Conservation (phyloP, 1,284 basidiomycete genomes). For the Leccinum variabile region DNA sequence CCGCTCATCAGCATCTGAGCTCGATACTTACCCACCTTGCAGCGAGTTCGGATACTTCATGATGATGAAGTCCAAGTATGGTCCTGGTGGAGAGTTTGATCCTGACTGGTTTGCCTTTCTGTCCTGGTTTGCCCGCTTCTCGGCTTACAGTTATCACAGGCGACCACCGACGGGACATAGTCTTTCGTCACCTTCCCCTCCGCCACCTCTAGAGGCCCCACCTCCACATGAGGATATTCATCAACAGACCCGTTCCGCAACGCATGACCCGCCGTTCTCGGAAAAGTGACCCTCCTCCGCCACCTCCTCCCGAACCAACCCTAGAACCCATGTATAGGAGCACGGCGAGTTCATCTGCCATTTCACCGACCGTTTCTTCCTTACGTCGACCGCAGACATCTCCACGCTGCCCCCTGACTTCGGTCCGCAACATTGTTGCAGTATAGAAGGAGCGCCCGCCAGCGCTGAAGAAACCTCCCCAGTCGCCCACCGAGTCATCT, state of each 20-base stretch:
- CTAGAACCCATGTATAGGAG: too few relatives aligned
- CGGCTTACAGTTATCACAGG: slow-evolving; percentile 35
- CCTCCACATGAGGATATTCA: slow-evolving; percentile 42
- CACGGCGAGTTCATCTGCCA: too few relatives aligned
- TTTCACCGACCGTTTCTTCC: too few relatives aligned
- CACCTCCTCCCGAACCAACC: slow-evolving; percentile 31
- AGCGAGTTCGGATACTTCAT: slow-evolving; percentile 72
- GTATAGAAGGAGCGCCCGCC: too few relatives aligned
- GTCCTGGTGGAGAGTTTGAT: slow-evolving; percentile 74
- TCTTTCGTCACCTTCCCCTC: slow-evolving; percentile 38
- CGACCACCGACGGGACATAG: slow-evolving; percentile 45
- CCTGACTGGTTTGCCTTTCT: slow-evolving; percentile 57
- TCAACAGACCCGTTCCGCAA: slow-evolving; percentile 41
- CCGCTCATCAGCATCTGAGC: neutral
- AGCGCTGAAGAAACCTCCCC: too few relatives aligned
- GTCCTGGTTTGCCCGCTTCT: neutral
- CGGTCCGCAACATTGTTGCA: too few relatives aligned
- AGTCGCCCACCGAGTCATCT: too few relatives aligned
- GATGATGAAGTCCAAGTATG: slow-evolving; percentile 66
- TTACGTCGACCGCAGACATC: too few relatives aligned
- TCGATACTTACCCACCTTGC: slow-evolving; percentile 13
- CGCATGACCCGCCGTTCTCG: slow-evolving; percentile 42
- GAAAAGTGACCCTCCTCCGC: slow-evolving; percentile 34
- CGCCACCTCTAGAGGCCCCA: slow-evolving; percentile 44
- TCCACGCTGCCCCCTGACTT: too few relatives aligned